Conservation (phyloP, 495 filamentous ascomycete species). For the Penicillium cinerascens region DNA sequence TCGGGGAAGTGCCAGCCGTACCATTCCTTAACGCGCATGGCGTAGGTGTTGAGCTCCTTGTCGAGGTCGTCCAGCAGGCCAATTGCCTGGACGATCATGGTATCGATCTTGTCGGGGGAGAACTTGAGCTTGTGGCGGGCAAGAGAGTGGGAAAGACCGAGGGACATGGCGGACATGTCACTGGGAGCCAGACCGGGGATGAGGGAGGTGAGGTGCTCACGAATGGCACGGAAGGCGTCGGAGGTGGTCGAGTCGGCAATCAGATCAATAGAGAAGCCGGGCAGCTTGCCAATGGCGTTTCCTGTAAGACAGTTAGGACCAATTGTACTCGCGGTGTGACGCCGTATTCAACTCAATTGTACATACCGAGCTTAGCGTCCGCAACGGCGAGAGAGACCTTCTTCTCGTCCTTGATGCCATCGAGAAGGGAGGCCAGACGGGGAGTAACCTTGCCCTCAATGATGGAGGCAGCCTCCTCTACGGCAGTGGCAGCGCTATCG, state of each 20-base stretch:
- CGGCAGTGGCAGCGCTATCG: constrained; percentile 77
- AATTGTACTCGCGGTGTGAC: background rate
- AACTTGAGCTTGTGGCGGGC: constrained; percentile 99
- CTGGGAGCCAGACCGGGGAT: constrained; percentile 84
- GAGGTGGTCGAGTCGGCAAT: constrained; percentile 82
- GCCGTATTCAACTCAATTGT: background rate
- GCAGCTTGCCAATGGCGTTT: constrained; percentile 88
- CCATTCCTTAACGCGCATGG: constrained; percentile 99
- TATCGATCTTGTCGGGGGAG: constrained; percentile 97
- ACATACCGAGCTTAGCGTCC: constrained; percentile 84
- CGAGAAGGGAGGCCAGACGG: constrained; percentile 73
- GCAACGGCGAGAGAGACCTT: constrained; percentile 93
- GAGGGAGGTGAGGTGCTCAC: constrained; percentile 81
- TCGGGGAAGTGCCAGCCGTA: constrained; percentile 99
- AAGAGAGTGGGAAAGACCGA: constrained; percentile 94
- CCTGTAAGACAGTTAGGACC: constrained; percentile 36
- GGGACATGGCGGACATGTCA: constrained; percentile 85
- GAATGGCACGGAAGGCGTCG: constrained; percentile 91
- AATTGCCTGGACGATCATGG: constrained; percentile 98
- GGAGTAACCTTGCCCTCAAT: constrained; percentile 96
- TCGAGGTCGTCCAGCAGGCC: constrained; percentile 91
- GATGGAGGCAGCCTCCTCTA: constrained; percentile 83
- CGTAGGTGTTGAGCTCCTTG: constrained; percentile 98
- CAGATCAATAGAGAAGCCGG: constrained; percentile 75
- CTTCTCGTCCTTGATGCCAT: constrained; percentile 94